These are phyloP conservation scores for Trametes elegans DNA, from an alignment of 768 basidiomycete species.

Conservation along the genomic window DNA sequence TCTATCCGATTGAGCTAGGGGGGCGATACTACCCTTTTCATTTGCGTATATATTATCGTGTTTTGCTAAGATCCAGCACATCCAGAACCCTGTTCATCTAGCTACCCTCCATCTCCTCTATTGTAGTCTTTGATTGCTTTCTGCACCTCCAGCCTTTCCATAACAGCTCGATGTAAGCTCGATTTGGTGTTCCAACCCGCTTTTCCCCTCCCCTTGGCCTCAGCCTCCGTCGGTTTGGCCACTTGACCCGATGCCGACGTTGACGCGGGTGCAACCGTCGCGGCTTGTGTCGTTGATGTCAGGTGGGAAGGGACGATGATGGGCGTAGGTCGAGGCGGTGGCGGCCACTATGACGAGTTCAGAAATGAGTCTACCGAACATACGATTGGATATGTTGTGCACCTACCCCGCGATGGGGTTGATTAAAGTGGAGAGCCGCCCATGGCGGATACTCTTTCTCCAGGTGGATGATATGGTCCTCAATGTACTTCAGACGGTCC, in stretches of 20 bases:
- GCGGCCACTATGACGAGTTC: constrained; percentile 77
- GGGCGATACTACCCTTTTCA: too few relatives aligned
- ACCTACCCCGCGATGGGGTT: constrained; percentile 76
- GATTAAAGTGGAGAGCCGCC: constrained; percentile 87
- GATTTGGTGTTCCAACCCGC: constrained; percentile 42
- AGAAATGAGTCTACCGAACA: background rate
- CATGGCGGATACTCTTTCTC: constrained; percentile 86
- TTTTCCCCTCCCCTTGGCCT: constrained; percentile 27
- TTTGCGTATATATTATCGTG: too few relatives aligned
- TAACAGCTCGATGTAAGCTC: constrained; percentile 69
- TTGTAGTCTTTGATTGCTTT: constrained; percentile 58
- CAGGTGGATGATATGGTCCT: constrained; percentile 72
- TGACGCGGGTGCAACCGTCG: background rate
- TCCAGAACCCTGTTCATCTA: too few relatives aligned
- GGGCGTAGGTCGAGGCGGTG: constrained; percentile 74
- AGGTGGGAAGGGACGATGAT: constrained; percentile 75
- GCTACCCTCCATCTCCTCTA: constrained; percentile 6
- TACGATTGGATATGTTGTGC: background rate
- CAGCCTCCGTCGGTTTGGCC: background rate
- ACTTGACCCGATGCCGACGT: background rate
- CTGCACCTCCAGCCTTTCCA: constrained; percentile 74
- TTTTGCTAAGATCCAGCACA: too few relatives aligned
- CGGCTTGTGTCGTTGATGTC: constrained; percentile 26
- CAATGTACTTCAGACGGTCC: constrained; percentile 64
- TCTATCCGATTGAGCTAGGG: constrained; percentile 71